A percentile compares a stretch with the other conserved stretches of the same genome.
Evolutionary conservation across 257 asterid genomes (phyloP).

Genomic region (Gentiana straminea): DNA sequence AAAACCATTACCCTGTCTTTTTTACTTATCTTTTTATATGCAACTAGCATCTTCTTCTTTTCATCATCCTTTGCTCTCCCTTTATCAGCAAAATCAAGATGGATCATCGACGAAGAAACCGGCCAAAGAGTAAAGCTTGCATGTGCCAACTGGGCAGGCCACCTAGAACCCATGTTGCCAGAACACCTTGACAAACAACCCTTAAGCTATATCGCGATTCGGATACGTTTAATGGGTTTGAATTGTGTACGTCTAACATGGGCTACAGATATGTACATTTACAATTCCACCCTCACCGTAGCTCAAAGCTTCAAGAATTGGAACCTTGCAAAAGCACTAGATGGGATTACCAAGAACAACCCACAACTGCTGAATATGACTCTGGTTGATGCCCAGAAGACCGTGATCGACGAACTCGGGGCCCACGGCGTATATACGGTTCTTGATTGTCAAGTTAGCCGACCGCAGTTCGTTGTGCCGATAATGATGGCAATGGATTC

Average conservation of each 20-base stretch:
- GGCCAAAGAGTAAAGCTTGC: constrained; percentile 46
- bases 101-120: constrained; percentile 32
- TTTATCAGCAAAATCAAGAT: constrained; percentile 50
- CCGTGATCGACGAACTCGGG: constrained; percentile 45
- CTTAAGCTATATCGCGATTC: constrained; percentile 11
- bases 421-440: constrained; percentile 42
- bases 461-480: constrained; percentile 50
- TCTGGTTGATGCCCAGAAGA: constrained; percentile 33
- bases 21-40: too few species aligned
- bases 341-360: constrained; percentile 32
- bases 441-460: constrained; percentile 58
- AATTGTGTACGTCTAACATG: constrained; percentile 71
- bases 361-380: constrained; percentile 27
- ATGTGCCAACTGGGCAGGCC: constrained; percentile 55
- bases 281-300: constrained; percentile 32
- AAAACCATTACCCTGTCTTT: too few species aligned
- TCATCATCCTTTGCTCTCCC: too few species aligned
- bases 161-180: constrained; percentile 44
- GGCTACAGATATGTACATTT: constrained; percentile 55
- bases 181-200: constrained; percentile 62
- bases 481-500: constrained; percentile 56
- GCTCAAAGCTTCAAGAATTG: constrained; percentile 23
- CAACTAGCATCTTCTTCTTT: too few species aligned
- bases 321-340: constrained; percentile 28
- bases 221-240: constrained; percentile 33